Percentiles rank a stretch among this genome's conserved stretches.
Conservation (phyloP, 2,329 filamentous ascomycete genomes). For the Tricladium varicosporioides region DNA sequence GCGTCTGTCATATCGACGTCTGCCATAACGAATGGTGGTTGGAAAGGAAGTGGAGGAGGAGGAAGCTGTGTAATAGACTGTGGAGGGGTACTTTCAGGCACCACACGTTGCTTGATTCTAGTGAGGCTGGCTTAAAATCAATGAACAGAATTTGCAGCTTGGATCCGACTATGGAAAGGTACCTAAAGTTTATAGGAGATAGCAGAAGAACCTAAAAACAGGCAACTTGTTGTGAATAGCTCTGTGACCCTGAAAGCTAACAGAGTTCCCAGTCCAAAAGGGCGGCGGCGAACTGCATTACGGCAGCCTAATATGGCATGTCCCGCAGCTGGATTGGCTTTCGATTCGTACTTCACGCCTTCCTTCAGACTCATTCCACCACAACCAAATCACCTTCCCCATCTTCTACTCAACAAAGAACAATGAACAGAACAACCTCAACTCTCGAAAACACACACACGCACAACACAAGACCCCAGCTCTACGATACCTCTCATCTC, state of each 20-base stretch:
- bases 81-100: slow-evolving; percentile 8
- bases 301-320: no score
- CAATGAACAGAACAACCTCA: slow-evolving; percentile 29
- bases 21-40: slow-evolving; percentile 60
- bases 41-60: not conserved
- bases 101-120: not conserved
- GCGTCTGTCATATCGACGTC: slow-evolving; percentile 97
- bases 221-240: no score
- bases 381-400: slow-evolving; percentile 8
- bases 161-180: no score
- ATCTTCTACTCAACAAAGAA: slow-evolving; percentile 12
- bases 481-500: slow-evolving; percentile 16
- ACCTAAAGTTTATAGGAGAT: no score
- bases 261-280: no score
- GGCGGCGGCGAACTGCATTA: no score
- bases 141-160: no score
- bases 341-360: not conserved
- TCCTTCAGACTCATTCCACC: slow-evolving; percentile 9
- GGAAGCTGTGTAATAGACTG: slow-evolving; percentile 28
- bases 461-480: slow-evolving; percentile 16
- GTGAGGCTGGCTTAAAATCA: not conserved
- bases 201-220: no score
- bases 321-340: not conserved
- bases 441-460: slow-evolving; percentile 16
- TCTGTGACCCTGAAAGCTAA: no score